These are phyloP conservation scores for Xylaria sp. DNA, from an alignment of 2,329 filamentous ascomycete species.

Conservation along the genomic window DNA sequence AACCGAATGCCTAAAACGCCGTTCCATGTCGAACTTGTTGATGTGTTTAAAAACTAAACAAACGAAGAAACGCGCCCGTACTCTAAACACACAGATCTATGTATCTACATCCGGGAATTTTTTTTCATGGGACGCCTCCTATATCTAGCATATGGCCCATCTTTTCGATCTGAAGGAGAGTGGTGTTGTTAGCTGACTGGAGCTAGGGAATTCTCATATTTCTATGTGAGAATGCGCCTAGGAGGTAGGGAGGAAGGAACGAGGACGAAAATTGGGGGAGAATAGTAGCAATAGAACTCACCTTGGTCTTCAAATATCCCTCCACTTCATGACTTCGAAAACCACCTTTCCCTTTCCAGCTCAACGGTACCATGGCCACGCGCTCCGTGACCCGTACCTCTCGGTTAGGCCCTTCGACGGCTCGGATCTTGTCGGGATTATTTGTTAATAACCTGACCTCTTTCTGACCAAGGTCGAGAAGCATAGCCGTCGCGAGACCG, in stretches of 20 bases:
- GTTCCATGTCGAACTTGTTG: too few relatives aligned
- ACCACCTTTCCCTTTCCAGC: constrained; percentile 87
- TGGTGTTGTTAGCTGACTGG: constrained; percentile 24
- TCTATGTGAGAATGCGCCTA: not conserved
- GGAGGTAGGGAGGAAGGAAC: not conserved
- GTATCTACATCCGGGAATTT: constrained; percentile 14
- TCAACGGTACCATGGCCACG: constrained; percentile 94
- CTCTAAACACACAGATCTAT: constrained; percentile 21
- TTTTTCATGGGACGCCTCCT: constrained; percentile 49
- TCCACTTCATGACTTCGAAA: constrained; percentile 90
- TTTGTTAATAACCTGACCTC: constrained; percentile 91
- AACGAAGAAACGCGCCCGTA: not conserved
- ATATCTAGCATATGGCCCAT: constrained; percentile 84
- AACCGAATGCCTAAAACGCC: not conserved
- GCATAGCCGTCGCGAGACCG: constrained; percentile 94
- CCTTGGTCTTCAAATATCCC: constrained; percentile 94
- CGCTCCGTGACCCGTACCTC: constrained; percentile 90
- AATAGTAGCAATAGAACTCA: constrained; percentile 54
- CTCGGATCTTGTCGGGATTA: constrained; percentile 95
- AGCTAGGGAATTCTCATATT: not conserved
- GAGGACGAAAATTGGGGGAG: not conserved
- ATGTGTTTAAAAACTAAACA: too few relatives aligned
- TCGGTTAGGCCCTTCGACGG: constrained; percentile 89
- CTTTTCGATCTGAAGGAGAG: constrained; percentile 75
- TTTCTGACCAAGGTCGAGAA: constrained; percentile 82